A percentile compares a stretch with the other conserved stretches of the same genome.
phyloP scores from a whole-genome alignment of 2,329 filamentous ascomycete species.

The Penicillium polonicum region DNA sequence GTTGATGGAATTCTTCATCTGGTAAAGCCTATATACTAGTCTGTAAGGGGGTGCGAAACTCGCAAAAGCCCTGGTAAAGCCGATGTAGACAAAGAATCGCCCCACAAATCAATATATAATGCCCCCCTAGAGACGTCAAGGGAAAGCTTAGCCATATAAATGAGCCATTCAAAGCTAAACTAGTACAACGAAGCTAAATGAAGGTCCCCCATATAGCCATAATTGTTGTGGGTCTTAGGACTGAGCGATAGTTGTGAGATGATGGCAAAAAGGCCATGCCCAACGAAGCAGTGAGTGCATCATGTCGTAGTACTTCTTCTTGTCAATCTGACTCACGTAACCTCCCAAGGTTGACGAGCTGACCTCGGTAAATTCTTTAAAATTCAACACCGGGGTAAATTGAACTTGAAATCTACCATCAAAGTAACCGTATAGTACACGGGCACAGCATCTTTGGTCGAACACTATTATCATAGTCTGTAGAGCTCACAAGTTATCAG shows the following conservation, averaged over 20 bases:
- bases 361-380: neutral
- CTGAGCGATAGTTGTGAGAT: neutral
- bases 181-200: neutral
- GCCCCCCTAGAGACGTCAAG: too few species aligned
- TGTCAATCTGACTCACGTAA: neutral
- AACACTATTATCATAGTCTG: neutral
- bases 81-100: neutral
- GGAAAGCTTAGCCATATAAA: neutral
- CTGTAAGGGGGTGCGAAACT: neutral
- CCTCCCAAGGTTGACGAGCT: neutral
- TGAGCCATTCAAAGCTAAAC: neutral
- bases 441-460: neutral
- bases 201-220: neutral
- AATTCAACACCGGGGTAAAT: neutral
- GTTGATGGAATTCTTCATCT: neutral
- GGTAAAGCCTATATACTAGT: neutral
- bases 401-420: neutral
- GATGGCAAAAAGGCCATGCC: neutral
- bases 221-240: neutral
- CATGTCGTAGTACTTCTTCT: neutral
- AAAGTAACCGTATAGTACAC: neutral
- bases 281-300: slow-evolving; percentile 2
- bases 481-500: neutral
- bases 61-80: neutral
- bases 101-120: neutral